Conservation (phyloP, 2,329 filamentous ascomycete genomes). For the Botrytis deweyae region DNA sequence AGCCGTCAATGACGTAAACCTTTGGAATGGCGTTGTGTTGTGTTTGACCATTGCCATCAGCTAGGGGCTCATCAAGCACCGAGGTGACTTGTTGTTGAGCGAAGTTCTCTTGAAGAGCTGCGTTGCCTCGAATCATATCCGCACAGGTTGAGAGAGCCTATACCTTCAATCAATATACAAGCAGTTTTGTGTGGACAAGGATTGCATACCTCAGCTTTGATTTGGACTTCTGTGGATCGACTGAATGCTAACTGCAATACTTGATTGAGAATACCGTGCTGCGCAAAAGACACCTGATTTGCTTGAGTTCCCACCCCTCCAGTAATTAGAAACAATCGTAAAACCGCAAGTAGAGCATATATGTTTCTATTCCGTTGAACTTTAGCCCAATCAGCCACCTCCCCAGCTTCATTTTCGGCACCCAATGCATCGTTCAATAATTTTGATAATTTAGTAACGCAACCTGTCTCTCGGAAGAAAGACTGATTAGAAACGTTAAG, state of each 20-base stretch:
- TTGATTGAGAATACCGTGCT: constrained; percentile 75
- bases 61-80: constrained; percentile 47
- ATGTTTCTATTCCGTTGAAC: constrained; percentile 84
- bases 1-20: constrained; percentile 89
- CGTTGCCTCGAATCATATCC: constrained; percentile 81
- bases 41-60: constrained; percentile 42
- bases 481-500: constrained; percentile 91
- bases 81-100: constrained; percentile 78
- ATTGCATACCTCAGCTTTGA: constrained; percentile 70
- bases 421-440: constrained; percentile 64
- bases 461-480: constrained; percentile 87
- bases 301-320: constrained; percentile 78
- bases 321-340: constrained; percentile 79
- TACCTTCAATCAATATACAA: constrained; percentile 26
- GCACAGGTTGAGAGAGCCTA: constrained; percentile 81
- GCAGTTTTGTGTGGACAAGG: constrained; percentile 1
- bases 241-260: constrained; percentile 82
- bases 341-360: constrained; percentile 82
- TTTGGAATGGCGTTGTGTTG: constrained; percentile 54
- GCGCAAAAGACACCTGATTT: constrained; percentile 85
- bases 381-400: constrained; percentile 71
- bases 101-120: constrained; percentile 80
- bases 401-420: constrained; percentile 52
- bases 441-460: constrained; percentile 67
- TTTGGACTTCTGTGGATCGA: constrained; percentile 66